Evolutionary conservation across 2,329 filamentous ascomycete species (phyloP), one percentile per base, ranked within the genome.

Genomic region (Aspergillus arachidicola): DNA sequence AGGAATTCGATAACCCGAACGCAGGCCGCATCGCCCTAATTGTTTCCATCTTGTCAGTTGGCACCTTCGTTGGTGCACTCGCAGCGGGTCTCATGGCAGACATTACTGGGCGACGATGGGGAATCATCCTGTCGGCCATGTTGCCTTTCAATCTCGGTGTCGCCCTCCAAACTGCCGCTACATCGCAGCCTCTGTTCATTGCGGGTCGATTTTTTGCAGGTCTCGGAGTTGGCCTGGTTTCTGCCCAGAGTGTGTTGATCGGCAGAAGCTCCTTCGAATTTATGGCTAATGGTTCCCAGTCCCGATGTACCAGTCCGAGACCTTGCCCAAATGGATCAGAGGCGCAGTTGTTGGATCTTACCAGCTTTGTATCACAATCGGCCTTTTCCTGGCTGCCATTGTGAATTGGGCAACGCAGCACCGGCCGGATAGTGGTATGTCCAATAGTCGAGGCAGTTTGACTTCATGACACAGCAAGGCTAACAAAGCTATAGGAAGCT

Each of bases 171-270:
- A 72, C 67, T 46, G 69, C 69, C 12, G 62, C 67, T 0, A 64
- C 64, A 14, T 60, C 66, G 0, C 66, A 68, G 7, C 67, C 69
- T 2, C 61, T 69, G 1, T 75, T 76, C 36, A 80, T 86, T 61
- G 41, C 41, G 23, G 41, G 41, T 45, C 41, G 41, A 1, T 45
- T 45, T 21, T 45, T 45, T 19, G 41, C 41, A 10, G 41, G 41
- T 12, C 41, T 45, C 3, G 41, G 41, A n/a, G 41, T 45, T 19
- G 41, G 41, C n/a, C 9, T 45, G 19, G 9, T 45, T 11, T 45
- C 41, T 11, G 41, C 41, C 9, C 41, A n/a, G 9, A 21, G 41
- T 45, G n/a, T 21, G n/a, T 45, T 21, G 1, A 9, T 45, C 41
- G 16, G 36, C 16, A 19, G 16, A 41, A 41, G 16, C 1, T 16